Base-by-base conservation (phyloP, 345 rosid species). In the Eucalyptus marginata region DNA sequence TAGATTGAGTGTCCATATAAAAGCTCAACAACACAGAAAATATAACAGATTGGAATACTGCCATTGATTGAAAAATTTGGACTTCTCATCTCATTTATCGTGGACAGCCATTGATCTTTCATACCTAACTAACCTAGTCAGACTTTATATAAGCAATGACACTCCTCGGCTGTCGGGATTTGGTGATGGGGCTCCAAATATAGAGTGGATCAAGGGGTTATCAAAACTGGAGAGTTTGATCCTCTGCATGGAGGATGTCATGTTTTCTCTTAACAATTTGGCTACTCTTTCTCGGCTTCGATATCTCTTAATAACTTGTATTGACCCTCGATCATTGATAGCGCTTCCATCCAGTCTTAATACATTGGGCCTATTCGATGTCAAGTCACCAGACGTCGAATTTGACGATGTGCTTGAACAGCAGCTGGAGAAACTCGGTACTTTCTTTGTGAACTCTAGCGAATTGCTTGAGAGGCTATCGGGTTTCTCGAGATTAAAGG, bases 351-450 rank as follows among this genome's bases (percentile, higher is more conserved):
- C 76, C 16, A 64, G 9, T n/a, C 76, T 64, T n/a, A 4, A 14
- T 13, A 0, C 8, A n/a, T 64, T 13, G 10, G 1, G 10, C 7
- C 9, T 64, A 7, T 2, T 0, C 18, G 1, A n/a, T n/a, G 4
- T 64, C 33, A 13, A 7, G 76, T 29, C 36, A 7, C 76, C 18
- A 3, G 20, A 29, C 10, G 36, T 64, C 4, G 17, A 13, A 64
- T 64, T 64, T 4, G 76, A 64, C 14, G 5, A 64, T 64, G 5
- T 64, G 36, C 76, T 7, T 64, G 36, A 8, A 29, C 18, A n/a
- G 36, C 76, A 14, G 36, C 6, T 14, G 18, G 76, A 64, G 36
- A 64, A n/a, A 14, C 36, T 7, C 31, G 1, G 0, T 29, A 1
- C 1, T 5, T 29, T 64, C 18, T 8, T 1, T 1, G 36, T 13